Base-by-base conservation (phyloP, 2,329 filamentous ascomycete genomes). In the Daldinia eschscholtzii region DNA sequence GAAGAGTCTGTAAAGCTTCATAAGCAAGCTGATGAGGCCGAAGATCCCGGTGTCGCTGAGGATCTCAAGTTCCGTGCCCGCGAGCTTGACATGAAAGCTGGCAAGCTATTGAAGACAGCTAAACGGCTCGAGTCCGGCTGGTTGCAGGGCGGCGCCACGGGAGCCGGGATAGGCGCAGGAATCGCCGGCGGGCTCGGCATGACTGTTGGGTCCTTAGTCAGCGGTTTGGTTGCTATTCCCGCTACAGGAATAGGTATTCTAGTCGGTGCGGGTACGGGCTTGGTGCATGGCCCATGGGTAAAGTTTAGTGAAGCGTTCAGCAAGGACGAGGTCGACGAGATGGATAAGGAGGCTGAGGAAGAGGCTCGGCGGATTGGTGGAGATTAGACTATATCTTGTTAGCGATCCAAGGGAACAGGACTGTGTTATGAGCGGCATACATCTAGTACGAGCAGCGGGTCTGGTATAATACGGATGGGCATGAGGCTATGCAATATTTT, bases 281-380 rank as follows among this genome's bases (percentile, higher is more conserved):
- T 78, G 4, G 75, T 79, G 4, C 77, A 79, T 37, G 77, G 77
- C 2, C 77, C 77, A 12, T 78, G 77, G 77, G 73, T 79, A 20
- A 78, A 77, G 68, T 76, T 79, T 30, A 74, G 74, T n/a, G 53
- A 78, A 23, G 72, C 62, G 4, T 75, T 77, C 41, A 75, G 70
- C 18, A 74, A 75, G 73, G 73, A 76, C 28, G 75, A 77, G 26
- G 75, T 75, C 1, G 71, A 73, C 15, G 71, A 76, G 61, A 78
- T 78, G 35, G 76, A 76, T 41, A 64, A 59, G 39, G 73, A 76
- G 26, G 76, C 75, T 6, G 76, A 76, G 56, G 70, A 72, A 57
- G 76, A 77, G 35, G 76, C 76, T 6, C 63, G 64, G 30, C 52
- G 59, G 23, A 69, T 77, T 20, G 66, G 70, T 7, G 63, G 66